Percentiles rank a stretch among this genome's conserved stretches.
Conservation (phyloP, 2,329 filamentous ascomycete species). For the Sporothrix pseudoabietina region DNA sequence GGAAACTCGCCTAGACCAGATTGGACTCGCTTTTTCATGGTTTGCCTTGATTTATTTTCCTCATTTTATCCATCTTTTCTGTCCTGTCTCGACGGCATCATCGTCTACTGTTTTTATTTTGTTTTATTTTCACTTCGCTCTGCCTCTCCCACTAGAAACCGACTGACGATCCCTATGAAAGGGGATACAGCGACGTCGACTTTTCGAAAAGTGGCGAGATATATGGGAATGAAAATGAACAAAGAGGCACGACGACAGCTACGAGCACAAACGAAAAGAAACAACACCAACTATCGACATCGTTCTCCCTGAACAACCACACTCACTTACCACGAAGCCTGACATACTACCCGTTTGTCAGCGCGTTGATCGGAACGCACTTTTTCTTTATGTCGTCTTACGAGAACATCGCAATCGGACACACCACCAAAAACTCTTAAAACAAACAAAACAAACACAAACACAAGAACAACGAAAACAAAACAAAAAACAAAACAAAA, state of each 20-base stretch:
- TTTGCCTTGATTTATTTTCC: conserved; percentile 34
- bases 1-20: conserved; percentile 31
- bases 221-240: background rate
- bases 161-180: conserved; percentile 30
- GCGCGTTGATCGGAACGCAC: conserved; percentile 1
- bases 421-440: background rate
- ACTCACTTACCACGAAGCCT: background rate
- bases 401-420: conserved; percentile 18
- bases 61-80: conserved; percentile 33
- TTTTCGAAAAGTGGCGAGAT: background rate
- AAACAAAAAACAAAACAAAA: conserved; percentile 1
- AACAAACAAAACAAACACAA: background rate
- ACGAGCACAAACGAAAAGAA: background rate
- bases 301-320: background rate
- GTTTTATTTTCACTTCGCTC: conserved; percentile 19
- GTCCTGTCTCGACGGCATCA: conserved; percentile 26
- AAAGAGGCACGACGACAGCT: background rate
- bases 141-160: conserved; percentile 29
- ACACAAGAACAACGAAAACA: background rate
- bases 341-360: background rate
- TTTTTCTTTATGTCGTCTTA: conserved; percentile 20
- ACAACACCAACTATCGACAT: conserved; percentile 9
- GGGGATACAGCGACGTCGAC: conserved; percentile 16
- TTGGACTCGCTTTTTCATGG: conserved; percentile 32
- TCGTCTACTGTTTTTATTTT: background rate